These are phyloP conservation scores for Boletus pseudo-olivaceus DNA, from an alignment of 768 basidiomycete species.

Conservation along the genomic window DNA sequence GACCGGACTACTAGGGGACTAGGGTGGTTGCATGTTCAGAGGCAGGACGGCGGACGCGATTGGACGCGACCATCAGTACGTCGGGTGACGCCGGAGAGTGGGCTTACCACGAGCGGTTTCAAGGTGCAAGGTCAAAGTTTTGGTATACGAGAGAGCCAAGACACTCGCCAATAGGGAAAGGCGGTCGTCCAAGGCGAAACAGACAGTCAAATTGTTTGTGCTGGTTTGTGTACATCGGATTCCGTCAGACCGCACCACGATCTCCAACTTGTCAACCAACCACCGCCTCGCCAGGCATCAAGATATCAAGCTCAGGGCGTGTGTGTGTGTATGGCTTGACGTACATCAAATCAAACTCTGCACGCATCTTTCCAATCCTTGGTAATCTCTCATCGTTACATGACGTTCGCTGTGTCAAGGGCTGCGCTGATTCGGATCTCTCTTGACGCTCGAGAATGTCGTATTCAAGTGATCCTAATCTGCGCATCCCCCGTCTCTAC, in stretches of 20 bases:
- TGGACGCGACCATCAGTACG: background rate
- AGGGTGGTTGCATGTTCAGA: no score
- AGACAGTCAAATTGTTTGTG: background rate
- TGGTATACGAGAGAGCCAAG: background rate
- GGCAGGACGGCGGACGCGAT: no score
- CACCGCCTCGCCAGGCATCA: background rate
- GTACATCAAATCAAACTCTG: background rate
- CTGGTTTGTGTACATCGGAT: background rate
- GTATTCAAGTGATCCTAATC: background rate
- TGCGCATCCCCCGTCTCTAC: background rate
- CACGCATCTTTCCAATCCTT: background rate
- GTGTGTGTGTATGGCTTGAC: background rate
- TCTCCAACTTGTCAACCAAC: no score
- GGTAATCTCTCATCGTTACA: background rate
- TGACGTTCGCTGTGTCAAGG: background rate
- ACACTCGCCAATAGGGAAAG: no score
- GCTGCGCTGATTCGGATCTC: conserved; percentile 7
- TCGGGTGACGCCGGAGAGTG: background rate
- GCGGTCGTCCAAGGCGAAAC: no score
- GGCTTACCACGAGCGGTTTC: background rate
- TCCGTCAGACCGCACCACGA: no score
- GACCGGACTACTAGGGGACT: no score
- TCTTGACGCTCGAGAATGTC: background rate
- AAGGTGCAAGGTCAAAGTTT: background rate
- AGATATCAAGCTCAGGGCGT: background rate